Conservation (phyloP, 768 basidiomycete genomes). For the Hemileccinum impolitum region DNA sequence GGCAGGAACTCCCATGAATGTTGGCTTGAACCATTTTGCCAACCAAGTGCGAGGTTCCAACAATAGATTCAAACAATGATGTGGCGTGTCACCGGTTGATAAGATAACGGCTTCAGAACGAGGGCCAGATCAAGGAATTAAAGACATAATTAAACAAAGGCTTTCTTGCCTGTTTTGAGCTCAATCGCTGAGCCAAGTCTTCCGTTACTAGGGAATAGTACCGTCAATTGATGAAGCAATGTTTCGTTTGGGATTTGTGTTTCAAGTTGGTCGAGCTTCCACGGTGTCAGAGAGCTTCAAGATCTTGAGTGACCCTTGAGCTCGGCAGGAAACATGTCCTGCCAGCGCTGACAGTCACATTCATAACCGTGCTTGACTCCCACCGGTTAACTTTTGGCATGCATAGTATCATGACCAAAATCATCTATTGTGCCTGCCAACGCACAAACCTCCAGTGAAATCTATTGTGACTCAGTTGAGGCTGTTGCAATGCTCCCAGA, state of each 20-base stretch:
- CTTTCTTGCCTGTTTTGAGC: too few relatives aligned
- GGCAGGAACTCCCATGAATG: neutral
- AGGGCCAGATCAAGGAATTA: neutral
- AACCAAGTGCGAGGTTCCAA: neutral
- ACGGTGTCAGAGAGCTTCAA: neutral
- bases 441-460: too few relatives aligned
- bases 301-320: neutral
- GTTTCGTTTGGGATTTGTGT: neutral
- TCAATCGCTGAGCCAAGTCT: too few relatives aligned
- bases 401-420: too few relatives aligned
- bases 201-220: neutral
- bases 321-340: neutral
- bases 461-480: neutral
- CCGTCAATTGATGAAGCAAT: neutral
- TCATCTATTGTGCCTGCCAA: too few relatives aligned
- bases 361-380: neutral
- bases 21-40: neutral
- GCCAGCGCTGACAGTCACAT: neutral
- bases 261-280: neutral
- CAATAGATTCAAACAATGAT: neutral
- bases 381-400: slow-evolving; percentile 7
- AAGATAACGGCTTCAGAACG: neutral
- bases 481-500: neutral
- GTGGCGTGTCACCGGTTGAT: neutral
- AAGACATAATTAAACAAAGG: neutral